Percentiles rank a stretch among this genome's conserved stretches.
phyloP scores from a whole-genome alignment of 495 filamentous ascomycete species.

The Trichoderma virens region DNA sequence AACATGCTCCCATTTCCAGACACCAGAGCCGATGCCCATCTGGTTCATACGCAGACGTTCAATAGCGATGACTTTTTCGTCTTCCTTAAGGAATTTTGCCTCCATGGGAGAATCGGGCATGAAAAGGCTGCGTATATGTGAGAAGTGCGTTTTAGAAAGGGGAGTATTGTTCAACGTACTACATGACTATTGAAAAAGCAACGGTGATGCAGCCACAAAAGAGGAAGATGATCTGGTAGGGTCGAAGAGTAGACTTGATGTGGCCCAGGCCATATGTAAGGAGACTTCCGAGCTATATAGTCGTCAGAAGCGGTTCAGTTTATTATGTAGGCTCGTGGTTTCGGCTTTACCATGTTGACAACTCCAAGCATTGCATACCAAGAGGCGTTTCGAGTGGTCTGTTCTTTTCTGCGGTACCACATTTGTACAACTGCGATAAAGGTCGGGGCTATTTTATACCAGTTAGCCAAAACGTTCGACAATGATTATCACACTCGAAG shows the following conservation, averaged over 20 bases:
- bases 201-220: slow-evolving; percentile 48
- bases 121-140: slow-evolving; percentile 17
- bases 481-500: background rate
- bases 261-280: slow-evolving; percentile 47
- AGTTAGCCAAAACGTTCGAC: background rate
- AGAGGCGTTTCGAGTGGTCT: slow-evolving; percentile 48
- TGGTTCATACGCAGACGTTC: slow-evolving; percentile 54
- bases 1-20: slow-evolving; percentile 56
- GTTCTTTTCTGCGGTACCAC: slow-evolving; percentile 55
- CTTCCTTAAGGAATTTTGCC: slow-evolving; percentile 46
- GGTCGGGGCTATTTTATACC: slow-evolving; percentile 34
- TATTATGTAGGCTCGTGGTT: background rate
- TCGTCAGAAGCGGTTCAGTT: background rate
- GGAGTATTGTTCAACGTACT: slow-evolving; percentile 16
- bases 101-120: slow-evolving; percentile 51
- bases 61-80: slow-evolving; percentile 40
- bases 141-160: background rate
- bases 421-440: slow-evolving; percentile 55
- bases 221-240: slow-evolving; percentile 52
- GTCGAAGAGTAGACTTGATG: slow-evolving; percentile 39
- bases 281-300: slow-evolving; percentile 16
- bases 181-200: slow-evolving; percentile 37
- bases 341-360: slow-evolving; percentile 39
- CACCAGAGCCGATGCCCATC: slow-evolving; percentile 48
- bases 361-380: slow-evolving; percentile 57